Conservation (phyloP, 768 basidiomycete species). For the Punctularia strigosozonata region DNA sequence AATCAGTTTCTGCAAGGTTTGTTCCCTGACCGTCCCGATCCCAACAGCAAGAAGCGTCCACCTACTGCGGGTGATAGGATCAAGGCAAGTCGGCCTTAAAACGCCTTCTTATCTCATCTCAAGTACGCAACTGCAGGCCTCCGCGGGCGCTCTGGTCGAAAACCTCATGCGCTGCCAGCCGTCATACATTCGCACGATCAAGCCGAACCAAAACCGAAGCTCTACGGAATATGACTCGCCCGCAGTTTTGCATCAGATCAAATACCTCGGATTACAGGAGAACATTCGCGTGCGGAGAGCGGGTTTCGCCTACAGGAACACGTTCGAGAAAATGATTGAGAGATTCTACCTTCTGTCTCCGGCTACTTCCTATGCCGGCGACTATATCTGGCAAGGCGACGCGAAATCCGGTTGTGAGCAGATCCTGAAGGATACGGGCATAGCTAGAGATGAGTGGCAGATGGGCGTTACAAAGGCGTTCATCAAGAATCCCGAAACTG, state of each 20-base stretch:
- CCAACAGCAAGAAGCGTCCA: conserved; percentile 94
- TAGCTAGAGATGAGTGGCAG: conserved; percentile 96
- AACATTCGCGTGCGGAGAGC: conserved; percentile 96
- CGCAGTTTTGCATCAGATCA: conserved; percentile 96
- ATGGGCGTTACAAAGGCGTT: conserved; percentile 99
- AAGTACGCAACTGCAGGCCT: conserved; percentile 34
- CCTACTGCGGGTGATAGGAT: conserved; percentile 98
- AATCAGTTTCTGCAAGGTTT: conserved; percentile 81
- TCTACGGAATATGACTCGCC: conserved; percentile 86
- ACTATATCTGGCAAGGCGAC: conserved; percentile 94
- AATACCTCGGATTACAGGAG: conserved; percentile 96
- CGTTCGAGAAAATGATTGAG: conserved; percentile 98
- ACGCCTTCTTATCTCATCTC: background rate
- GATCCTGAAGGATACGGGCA: conserved; percentile 91
- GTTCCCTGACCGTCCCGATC: conserved; percentile 92
- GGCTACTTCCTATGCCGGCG: conserved; percentile 93
- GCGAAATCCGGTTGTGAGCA: conserved; percentile 83
- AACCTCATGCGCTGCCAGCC: conserved; percentile 97
- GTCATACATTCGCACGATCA: conserved; percentile 98
- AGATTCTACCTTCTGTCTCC: conserved; percentile 94
- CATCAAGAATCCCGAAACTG: conserved; percentile 98
- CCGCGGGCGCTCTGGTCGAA: conserved; percentile 93
- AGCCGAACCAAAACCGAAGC: conserved; percentile 95
- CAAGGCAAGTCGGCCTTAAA: conserved; percentile 42
- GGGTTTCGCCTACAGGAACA: conserved; percentile 96